Evolutionary conservation across 352 stramenopile genomes (phyloP), one percentile per base, ranked within the genome.

Genomic region (Globisporangium emineosum): DNA sequence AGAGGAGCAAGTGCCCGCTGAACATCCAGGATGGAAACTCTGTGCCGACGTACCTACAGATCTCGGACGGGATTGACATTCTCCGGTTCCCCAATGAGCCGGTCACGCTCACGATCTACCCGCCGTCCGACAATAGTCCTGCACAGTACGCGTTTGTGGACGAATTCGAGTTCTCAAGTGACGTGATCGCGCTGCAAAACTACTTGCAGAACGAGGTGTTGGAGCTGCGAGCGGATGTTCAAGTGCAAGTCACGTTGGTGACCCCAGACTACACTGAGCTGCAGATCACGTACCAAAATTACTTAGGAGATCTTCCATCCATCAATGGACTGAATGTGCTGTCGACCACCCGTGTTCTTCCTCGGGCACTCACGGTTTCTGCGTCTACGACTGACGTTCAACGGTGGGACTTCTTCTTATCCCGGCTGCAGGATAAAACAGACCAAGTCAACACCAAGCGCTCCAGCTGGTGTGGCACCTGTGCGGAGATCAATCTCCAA

Each of bases 1-100:
- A 54, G 30, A 30, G 17, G 13, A 60, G 30, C 25, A 53, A 49
- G 33, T 68, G 63, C 37, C 50, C 57, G 10, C 30, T 68, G 10
- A 65, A 53, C 30, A 17, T n/a, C 1, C 57, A 43, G 10, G 40
- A 60, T 8, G 63, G 55, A 10, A 56, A 21, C 25, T 13, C 35
- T 19, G 19, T 40, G n/a, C 33, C 30, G 32, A 68, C 56, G 32
- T 58, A 35, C 17, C 25, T 65, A 23, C 25, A 35, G 15, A 52
- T 68, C 33, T 25, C 7, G 2, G 19, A n/a, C 15, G 62, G 62
- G 5, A 27, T 25, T 15, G 62, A 64, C 17, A 40, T 25, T 7
- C 17, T 68, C 5, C 27, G 53, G 10, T 10, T 68, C 9, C 25
- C 62, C 17, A 57, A 33, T 3, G 32, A 37, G 9, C n/a, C 29